Conservation (phyloP, 176 grass and related monocot species). For the Puccinellia tenuiflora region DNA sequence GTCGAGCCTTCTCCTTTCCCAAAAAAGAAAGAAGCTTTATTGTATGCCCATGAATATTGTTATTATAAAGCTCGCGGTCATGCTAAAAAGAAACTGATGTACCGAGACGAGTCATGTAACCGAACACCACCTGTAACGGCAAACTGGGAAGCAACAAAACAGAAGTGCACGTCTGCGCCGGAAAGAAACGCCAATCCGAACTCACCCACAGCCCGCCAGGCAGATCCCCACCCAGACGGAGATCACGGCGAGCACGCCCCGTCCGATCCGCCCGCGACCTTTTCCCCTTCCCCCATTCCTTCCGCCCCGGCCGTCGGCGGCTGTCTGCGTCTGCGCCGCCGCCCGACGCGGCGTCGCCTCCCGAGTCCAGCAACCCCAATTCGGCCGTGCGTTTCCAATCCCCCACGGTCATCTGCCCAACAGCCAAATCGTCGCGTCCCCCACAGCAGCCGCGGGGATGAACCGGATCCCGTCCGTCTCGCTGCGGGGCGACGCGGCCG, state of each 20-base stretch:
- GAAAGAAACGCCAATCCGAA: neutral
- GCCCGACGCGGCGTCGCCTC: conserved; percentile 10
- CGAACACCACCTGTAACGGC: neutral
- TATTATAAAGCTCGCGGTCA: too few relatives aligned
- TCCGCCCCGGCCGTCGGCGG: neutral
- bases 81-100: neutral
- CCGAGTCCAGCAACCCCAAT: conserved; percentile 10
- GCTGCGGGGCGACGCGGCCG: conserved; percentile 29
- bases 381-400: neutral
- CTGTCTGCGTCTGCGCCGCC: conserved; percentile 8
- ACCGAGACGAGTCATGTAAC: neutral
- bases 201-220: neutral
- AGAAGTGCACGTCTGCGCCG: neutral
- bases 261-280: conserved; percentile 34
- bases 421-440: neutral
- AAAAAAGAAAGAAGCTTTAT: too few relatives aligned
- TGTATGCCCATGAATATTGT: too few relatives aligned
- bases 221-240: neutral
- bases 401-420: neutral
- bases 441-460: conserved; percentile 21
- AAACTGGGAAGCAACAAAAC: neutral
- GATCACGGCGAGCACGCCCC: conserved; percentile 16
- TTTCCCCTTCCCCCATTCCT: neutral
- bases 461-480: conserved; percentile 71
- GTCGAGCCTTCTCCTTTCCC: too few relatives aligned